Percentiles rank a stretch among this genome's conserved stretches.
phyloP scores from a whole-genome alignment of 2,329 filamentous ascomycete genomes.

The Talaromyces sp. region DNA sequence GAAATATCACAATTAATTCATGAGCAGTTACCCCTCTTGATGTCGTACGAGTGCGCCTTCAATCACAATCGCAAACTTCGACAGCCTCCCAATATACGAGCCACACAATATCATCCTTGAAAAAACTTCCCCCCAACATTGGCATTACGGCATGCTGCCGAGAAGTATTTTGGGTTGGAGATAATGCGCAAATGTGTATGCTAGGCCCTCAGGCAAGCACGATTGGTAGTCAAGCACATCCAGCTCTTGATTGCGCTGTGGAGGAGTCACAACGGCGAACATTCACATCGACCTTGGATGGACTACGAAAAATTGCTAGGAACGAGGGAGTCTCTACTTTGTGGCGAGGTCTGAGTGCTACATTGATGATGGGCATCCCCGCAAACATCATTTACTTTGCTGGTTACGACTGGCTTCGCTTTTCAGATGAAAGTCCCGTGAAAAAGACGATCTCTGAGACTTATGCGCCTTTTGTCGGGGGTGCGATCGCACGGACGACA shows the following conservation, averaged over 20 bases:
- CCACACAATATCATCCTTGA: conserved; percentile 56
- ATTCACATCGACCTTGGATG: conserved; percentile 90
- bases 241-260: conserved; percentile 73
- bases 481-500: conserved; percentile 73
- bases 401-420: conserved; percentile 92
- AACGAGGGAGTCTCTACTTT: conserved; percentile 86
- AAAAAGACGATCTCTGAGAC: conserved; percentile 64
- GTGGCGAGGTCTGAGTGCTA: conserved; percentile 94
- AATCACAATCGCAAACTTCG: conserved; percentile 70
- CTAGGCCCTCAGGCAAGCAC: conserved; percentile 54
- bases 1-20: conserved; percentile 11
- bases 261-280: conserved; percentile 82
- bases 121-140: conserved; percentile 76
- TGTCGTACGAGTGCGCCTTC: conserved; percentile 90
- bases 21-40: conserved; percentile 85
- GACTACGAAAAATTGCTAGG: conserved; percentile 87
- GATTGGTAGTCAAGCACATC: conserved; percentile 46
- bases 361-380: conserved; percentile 88
- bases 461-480: conserved; percentile 79
- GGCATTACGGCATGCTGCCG: conserved; percentile 94
- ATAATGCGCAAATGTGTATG: conserved; percentile 78
- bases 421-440: conserved; percentile 72
- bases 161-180: conserved; percentile 95
- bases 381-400: conserved; percentile 99
- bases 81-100: conserved; percentile 60